Conservation (phyloP, 192 early-diverging fungal species). For the Gaertneriomyces sp. region DNA sequence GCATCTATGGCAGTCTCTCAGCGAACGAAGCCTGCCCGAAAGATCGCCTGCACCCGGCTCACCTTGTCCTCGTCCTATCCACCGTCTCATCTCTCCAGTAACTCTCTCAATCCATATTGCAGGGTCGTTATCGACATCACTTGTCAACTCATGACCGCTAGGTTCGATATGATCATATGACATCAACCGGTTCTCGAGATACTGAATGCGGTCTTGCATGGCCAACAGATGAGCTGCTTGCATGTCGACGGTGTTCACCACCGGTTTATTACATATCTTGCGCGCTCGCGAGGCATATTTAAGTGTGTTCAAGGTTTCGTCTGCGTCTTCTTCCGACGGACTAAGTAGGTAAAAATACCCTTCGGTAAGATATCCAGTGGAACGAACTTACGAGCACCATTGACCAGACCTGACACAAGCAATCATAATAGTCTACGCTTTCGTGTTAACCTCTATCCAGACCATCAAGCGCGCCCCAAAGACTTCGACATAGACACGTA, state of each 20-base stretch:
- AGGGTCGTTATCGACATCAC: too few relatives aligned
- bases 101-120: too few relatives aligned
- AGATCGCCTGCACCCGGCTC: too few relatives aligned
- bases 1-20: too few relatives aligned
- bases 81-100: too few relatives aligned
- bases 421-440: conserved; percentile 45
- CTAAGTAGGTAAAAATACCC: conserved; percentile 62
- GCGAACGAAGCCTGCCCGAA: too few relatives aligned
- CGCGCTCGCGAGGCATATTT: conserved; percentile 68
- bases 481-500: neutral
- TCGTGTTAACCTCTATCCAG: neutral
- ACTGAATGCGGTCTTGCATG: neutral
- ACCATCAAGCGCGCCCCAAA: neutral
- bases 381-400: neutral
- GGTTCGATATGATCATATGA: too few relatives aligned
- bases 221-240: conserved; percentile 9
- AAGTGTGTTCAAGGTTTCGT: conserved; percentile 91
- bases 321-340: conserved; percentile 74
- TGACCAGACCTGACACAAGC: conserved; percentile 42
- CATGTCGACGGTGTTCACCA: conserved; percentile 41
- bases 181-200: conserved; percentile 2
- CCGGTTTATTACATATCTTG: conserved; percentile 53
- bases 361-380: neutral
- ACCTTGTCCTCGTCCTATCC: too few relatives aligned
- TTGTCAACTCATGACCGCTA: too few relatives aligned